phyloP scores from a whole-genome alignment of 805 yeast genomes.

The Kurtzmaniella fragi region DNA sequence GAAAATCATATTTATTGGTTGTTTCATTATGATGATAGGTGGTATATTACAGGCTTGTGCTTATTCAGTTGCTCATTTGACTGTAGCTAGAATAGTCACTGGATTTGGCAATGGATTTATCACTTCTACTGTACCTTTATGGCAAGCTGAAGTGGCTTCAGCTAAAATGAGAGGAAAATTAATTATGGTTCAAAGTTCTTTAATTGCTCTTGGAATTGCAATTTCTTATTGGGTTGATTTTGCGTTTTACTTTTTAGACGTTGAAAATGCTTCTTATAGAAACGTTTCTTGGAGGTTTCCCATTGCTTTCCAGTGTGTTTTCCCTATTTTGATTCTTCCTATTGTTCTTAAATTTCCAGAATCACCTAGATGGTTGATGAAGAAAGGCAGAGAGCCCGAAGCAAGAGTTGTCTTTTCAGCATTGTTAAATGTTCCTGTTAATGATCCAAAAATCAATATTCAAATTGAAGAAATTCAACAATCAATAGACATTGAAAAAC shows the following conservation, averaged over 20 bases:
- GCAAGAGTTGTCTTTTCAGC: constrained; percentile 25
- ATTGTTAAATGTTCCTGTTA: constrained; percentile 19
- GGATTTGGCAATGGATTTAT: constrained; percentile 76
- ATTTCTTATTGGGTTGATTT: constrained; percentile 78
- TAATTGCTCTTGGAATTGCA: constrained; percentile 64
- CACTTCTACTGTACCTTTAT: constrained; percentile 75
- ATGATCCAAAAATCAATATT: constrained; percentile 15
- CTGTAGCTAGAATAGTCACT: constrained; percentile 64
- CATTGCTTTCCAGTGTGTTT: constrained; percentile 63
- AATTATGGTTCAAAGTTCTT: constrained; percentile 67
- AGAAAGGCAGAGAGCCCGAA: constrained; percentile 21
- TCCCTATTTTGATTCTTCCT: constrained; percentile 41
- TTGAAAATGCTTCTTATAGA: constrained; percentile 21
- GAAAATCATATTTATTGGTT: constrained; percentile 54
- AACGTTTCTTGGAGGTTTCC: constrained; percentile 70
- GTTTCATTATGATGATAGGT: constrained; percentile 57
- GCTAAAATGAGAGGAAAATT: constrained; percentile 63
- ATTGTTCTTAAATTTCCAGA: constrained; percentile 37
- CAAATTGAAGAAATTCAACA: constrained; percentile 22
- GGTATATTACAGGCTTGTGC: constrained; percentile 56
- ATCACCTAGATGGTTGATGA: constrained; percentile 41
- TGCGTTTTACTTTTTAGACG: constrained; percentile 56
- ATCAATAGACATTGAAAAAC: constrained; percentile 19
- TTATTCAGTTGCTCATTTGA: constrained; percentile 57
- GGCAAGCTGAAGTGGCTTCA: constrained; percentile 72